phyloP scores from a whole-genome alignment of 768 basidiomycete genomes.

The Pisolithus microcarpus region DNA sequence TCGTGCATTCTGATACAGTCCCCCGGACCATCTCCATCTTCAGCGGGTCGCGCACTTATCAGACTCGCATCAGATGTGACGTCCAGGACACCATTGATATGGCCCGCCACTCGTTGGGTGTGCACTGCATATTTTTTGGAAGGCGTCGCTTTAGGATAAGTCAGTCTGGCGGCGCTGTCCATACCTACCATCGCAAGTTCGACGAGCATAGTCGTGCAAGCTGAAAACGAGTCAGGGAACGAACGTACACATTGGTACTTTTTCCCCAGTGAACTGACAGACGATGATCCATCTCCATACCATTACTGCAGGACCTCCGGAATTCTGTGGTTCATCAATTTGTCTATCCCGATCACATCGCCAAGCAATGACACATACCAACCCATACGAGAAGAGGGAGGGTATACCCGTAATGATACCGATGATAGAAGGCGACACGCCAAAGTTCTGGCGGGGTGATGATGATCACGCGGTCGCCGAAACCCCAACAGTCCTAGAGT shows the following conservation, averaged over 20 bases:
- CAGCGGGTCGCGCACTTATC: too few species aligned
- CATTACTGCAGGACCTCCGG: constrained; percentile 73
- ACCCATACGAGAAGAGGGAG: constrained; percentile 60
- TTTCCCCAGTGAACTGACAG: constrained; percentile 30
- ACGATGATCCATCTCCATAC: constrained; percentile 69
- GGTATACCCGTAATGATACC: constrained; percentile 68
- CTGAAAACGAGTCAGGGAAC: constrained; percentile 21
- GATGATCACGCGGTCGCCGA: too few species aligned
- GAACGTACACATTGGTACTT: background rate
- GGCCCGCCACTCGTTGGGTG: constrained; percentile 70
- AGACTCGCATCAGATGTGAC: too few species aligned
- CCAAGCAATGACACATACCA: constrained; percentile 37
- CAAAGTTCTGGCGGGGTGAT: constrained; percentile 44
- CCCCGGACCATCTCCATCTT: too few species aligned
- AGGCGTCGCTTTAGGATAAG: background rate
- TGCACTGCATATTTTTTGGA: constrained; percentile 43
- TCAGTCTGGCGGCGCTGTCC: constrained; percentile 4
- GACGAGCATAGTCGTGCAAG: constrained; percentile 63
- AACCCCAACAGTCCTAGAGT: constrained; percentile 13
- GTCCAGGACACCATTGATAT: constrained; percentile 35
- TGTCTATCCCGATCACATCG: background rate
- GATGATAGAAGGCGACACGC: constrained; percentile 71
- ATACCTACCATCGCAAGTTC: constrained; percentile 70
- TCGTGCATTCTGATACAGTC: too few species aligned
- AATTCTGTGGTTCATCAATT: constrained; percentile 39